Percentiles rank a stretch among this genome's conserved stretches.
These are phyloP conservation scores for Curvularia sp. DNA, from an alignment of 2,329 filamentous ascomycete genomes.

Conservation along the genomic window DNA sequence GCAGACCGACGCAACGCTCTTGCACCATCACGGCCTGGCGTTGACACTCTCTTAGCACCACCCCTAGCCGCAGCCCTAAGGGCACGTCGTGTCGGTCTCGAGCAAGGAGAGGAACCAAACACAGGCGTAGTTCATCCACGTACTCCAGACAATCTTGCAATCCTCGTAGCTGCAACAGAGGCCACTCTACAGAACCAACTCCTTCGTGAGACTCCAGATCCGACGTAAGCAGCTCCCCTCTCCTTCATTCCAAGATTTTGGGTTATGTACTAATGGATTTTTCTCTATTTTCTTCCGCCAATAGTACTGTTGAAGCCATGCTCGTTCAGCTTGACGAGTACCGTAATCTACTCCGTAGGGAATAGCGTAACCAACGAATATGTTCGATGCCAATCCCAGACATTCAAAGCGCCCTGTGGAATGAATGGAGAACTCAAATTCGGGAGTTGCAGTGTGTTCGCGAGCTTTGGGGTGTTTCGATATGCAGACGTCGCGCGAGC, in stretches of 20 bases:
- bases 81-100: too few relatives aligned
- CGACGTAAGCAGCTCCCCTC: not conserved
- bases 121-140: too few relatives aligned
- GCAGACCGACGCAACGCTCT: constrained; percentile 6
- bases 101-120: not conserved
- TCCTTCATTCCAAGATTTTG: too few relatives aligned
- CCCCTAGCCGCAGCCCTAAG: not conserved
- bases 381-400: not conserved
- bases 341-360: not conserved
- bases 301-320: not conserved
- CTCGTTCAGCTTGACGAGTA: not conserved
- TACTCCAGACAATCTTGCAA: not conserved
- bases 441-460: not conserved
- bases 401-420: not conserved
- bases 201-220: not conserved
- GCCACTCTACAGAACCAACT: not conserved
- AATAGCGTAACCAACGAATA: not conserved
- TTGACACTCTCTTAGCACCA: not conserved
- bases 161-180: not conserved
- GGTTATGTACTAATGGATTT: not conserved
- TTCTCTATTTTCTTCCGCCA: not conserved
- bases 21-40: not conserved
- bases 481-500: not conserved
- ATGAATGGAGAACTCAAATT: not conserved
- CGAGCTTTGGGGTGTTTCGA: not conserved